Base-by-base conservation (phyloP, 805 yeast species). In the Candida hungchunana region DNA sequence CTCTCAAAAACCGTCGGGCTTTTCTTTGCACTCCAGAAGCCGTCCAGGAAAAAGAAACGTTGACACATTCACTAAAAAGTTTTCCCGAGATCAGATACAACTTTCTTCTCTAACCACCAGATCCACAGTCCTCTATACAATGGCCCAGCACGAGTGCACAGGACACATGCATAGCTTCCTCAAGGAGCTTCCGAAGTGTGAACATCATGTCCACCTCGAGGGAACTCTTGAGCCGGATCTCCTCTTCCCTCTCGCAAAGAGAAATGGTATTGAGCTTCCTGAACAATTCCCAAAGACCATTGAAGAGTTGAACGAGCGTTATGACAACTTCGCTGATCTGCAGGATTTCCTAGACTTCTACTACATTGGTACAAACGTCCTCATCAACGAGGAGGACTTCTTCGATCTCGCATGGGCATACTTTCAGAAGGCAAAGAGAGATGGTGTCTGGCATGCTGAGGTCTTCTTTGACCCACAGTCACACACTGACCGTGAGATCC, bases 381-480 rank as follows among this genome's bases (percentile, higher is more conserved):
- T 85, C 50, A 65, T 77, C 37, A 60, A 66, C 8, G 87, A 82
- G 50, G 64, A 75, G 32, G 95, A 85, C 62, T 85, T 84, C 59
- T 79, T 71, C 47, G 84, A 83, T 48, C 66, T 85, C 47, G 86
- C 90, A n/a, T 77, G 77, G 75, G 77, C 73, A 6, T 83, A 83
- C 58, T 80, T 82, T 62, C 55, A 54, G 30, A 77, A 71, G 46
- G 84, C 82, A 5, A 53, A 67, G 31, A 45, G 52, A 7, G 83
- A 81, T 51, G 83, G 84, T 13, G 64, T 81, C 34, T 59, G 58
- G 21, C 94, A 84, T 55, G 73, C 86, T 3, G 95, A 84, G 60
- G 77, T 78, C 1, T 84, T 84, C 57, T 84, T 81, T 48, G 95
- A 84, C 54, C 94, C 94, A 14, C 95, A 84, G 61, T 86, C 87